Percentiles rank a stretch among this genome's conserved stretches.
Conservation (phyloP, 2,329 filamentous ascomycete species). For the Colletotrichum gigasporum region DNA sequence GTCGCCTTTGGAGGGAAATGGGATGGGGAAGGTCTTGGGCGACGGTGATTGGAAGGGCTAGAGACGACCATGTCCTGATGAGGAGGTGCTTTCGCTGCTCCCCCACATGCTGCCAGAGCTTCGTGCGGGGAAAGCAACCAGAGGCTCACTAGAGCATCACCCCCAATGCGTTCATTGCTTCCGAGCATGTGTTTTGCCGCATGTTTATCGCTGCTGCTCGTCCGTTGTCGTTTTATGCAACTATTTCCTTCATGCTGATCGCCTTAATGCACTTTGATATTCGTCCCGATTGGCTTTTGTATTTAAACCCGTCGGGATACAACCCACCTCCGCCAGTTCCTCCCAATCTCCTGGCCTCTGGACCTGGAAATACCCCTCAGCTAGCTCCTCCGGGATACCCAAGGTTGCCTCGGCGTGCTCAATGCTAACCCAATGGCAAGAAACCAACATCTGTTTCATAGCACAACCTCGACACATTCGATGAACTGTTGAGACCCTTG, state of each 20-base stretch:
- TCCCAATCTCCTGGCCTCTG: neutral
- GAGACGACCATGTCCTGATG: neutral
- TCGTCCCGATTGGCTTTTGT: neutral
- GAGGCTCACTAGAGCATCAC: neutral
- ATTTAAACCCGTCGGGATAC: neutral
- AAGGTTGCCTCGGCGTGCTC: too few relatives aligned
- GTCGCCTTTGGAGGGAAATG: conserved; percentile 6
- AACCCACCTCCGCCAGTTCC: neutral
- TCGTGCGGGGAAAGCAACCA: conserved; percentile 25
- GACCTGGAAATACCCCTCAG: neutral
- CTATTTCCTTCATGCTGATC: neutral
- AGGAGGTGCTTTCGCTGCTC: neutral
- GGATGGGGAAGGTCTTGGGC: neutral
- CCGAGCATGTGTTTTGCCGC: neutral
- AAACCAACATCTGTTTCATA: neutral
- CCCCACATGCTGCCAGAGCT: conserved; percentile 30
- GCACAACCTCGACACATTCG: neutral
- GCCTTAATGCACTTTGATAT: too few relatives aligned
- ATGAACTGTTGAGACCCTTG: too few relatives aligned
- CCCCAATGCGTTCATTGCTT: neutral
- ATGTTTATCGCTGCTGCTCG: neutral
- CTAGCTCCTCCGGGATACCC: neutral
- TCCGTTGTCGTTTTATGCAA: neutral
- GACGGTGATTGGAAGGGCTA: conserved; percentile 29
- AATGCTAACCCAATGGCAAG: neutral